A percentile compares a stretch with the other conserved stretches of the same genome.
phyloP scores from a whole-genome alignment of 2,329 filamentous ascomycete genomes.

The Microcyclospora pomicola region DNA sequence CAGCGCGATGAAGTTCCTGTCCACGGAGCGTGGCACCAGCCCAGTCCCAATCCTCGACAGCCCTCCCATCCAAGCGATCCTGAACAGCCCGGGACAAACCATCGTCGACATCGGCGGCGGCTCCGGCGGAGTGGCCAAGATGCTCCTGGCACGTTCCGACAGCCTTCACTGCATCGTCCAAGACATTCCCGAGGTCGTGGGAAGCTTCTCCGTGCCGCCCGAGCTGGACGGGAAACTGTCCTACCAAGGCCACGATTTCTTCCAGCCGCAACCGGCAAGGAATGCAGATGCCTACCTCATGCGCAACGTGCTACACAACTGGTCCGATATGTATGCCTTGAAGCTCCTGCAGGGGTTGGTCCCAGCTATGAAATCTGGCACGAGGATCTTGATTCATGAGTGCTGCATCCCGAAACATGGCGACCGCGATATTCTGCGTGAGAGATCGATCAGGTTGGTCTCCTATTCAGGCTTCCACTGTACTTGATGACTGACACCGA shows the following conservation, averaged over 20 bases:
- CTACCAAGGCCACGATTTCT: slow-evolving; percentile 5
- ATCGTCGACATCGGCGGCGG: too few relatives aligned
- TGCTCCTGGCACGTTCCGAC: too few relatives aligned
- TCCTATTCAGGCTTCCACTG: background rate
- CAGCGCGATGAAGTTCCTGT: slow-evolving; percentile 3
- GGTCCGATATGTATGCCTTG: slow-evolving; percentile 8
- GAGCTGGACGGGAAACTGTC: background rate
- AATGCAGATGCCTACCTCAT: slow-evolving; percentile 17
- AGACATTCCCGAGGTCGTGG: too few relatives aligned
- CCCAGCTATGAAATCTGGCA: slow-evolving; percentile 6
- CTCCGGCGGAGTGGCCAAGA: too few relatives aligned
- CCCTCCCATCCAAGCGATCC: too few relatives aligned
- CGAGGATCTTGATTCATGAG: slow-evolving; percentile 8
- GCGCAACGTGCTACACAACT: slow-evolving; percentile 11
- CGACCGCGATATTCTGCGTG: slow-evolving; percentile 3
- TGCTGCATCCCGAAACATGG: slow-evolving; percentile 1
- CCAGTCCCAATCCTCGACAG: background rate
- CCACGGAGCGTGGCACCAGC: background rate
- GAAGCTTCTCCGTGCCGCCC: background rate
- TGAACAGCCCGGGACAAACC: too few relatives aligned
- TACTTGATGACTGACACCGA: background rate
- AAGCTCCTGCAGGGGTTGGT: slow-evolving; percentile 8
- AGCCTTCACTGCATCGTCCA: too few relatives aligned
- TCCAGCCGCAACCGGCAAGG: slow-evolving; percentile 7
- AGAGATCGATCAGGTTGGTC: too few relatives aligned